Evolutionary conservation across 2,329 filamentous ascomycete species (phyloP), one percentile per base, ranked within the genome.

Genomic region (Polytolypa hystricis): DNA sequence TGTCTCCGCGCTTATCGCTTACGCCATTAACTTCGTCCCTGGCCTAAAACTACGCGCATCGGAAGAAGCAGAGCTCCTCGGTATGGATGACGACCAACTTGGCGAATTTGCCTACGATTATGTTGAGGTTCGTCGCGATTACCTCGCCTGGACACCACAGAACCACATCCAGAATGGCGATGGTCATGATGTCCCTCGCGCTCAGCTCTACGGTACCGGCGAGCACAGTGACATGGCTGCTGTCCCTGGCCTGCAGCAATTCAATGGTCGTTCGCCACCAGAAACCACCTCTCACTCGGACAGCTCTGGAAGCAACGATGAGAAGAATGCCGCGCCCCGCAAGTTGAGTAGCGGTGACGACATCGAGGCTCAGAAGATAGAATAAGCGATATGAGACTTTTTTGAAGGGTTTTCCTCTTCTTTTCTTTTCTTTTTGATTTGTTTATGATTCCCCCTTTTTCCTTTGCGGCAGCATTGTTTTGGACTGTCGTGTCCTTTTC

Each of bases 1-100:
- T 41, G 58, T 83, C 41, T 79, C 77, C 41, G 79, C 76, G 58
- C 53, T 82, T 47, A 79, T 84, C 49, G 72, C 81, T 17, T 81
- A 79, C 59, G 56, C 75, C 39, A 71, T 84, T 62, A 83, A 84
- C 65, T 68, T 78, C 44, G 66, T 84, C 30, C 80, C 80, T 0
- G 79, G 80, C 17, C 67, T 84, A 20, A 76, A 77, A 47, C 73
- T 84, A 33, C 77, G 80, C 38, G 79, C 78, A 40, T 65, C 67
- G 10, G 65, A 75, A 45, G 77, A 79, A 49, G 77, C 80, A 35
- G 80, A 84, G 61, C 70, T 83, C 36, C 65, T 80, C 16, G 80
- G 80, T 34, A 69, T 69, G 66, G 66, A 69, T 36, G 66, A 69
- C 37, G 66, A 69, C 45, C 66, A 69, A 37, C 56, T 69, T 0